Base-by-base conservation (phyloP, 2,329 filamentous ascomycete species). In the Chrysoporthe deuterocubensis region DNA sequence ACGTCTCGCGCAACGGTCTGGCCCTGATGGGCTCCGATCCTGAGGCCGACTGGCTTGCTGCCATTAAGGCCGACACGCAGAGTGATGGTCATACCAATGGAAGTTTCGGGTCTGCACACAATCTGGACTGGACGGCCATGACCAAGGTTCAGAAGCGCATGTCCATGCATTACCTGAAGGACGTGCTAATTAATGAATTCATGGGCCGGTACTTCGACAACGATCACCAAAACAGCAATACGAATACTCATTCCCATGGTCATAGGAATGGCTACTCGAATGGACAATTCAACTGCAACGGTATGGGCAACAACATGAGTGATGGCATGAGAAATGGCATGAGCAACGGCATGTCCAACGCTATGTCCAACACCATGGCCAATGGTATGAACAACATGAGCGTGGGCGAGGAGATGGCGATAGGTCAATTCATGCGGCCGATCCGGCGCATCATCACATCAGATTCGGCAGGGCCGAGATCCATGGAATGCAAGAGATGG, bases 71-170 rank as follows among this genome's bases (percentile, higher is more conserved):
- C 44, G 61, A 52, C 48, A 54, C 34, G 21, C 44, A 54, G 26
- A 54, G 34, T 21, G 48, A 63, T 16, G 57, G 57, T 9, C 57
- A 59, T 37, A 59, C 40, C 57, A 59, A 42, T 18, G 40, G 57
- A 7, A 14, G 34, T 5, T 59, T 59, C 40, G 21, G 21, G 16
- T 14, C 34, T 14, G 40, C 57, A 4, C 57, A 1, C 2, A 37
- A 26, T 18, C 54, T 44, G 18, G 57, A 59, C 34, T 16, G n/a
- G 11, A 18, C 57, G 37, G 57, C 57, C 13, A n/a, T 59, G 34
- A 44, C 16, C 37, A 59, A 42, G 34, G 34, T 37, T 18, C 57
- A 59, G 57, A 42, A 59, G 57, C 34, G 57, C 9, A 16, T 8
- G 37, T n/a, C 34, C 34, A 8, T 59, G 34, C 9, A 42, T 1